Base-by-base conservation (phyloP, 2,329 filamentous ascomycete genomes). In the Verticillium isaacii region DNA sequence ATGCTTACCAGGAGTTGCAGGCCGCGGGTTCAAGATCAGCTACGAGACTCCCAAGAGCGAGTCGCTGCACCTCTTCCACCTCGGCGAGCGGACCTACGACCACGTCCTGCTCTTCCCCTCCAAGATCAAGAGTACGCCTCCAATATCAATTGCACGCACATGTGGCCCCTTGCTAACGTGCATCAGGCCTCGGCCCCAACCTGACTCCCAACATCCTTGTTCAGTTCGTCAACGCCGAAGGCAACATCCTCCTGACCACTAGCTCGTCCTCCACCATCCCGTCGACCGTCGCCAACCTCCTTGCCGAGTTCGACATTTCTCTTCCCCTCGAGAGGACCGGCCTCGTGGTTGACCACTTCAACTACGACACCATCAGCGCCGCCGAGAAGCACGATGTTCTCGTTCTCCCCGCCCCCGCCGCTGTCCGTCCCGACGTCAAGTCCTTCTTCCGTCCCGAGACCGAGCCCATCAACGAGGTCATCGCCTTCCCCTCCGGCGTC, bases 331-430 rank as follows among this genome's bases (percentile, higher is more conserved):
- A 97, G 77, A 91, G 93, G 71, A 92, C 89, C 61, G 88, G 91
- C 62, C 81, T 94, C 62, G 89, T 97, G 6, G 89, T 98, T 64
- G 95, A 98, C 77, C 95, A 99, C 81, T 97, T 98, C 86, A 90
- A 92, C 80, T 95, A 95, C 78, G 94, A 98, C 72, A 82, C 84
- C 61, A 68, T 85, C 36, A 92, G 89, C 50, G 89, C 94, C 5
- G 72, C 87, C 58, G 93, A 97, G 66, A 85, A 88, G 72, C 95
- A 99, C 77, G 92, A 98, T 77, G 91, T 97, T 34, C 82, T 99
- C 55, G 83, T 97, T 34, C 79, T 97, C 59, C 85, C 90, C 54
- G 82, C 86, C 39, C 91, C 93, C 4, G 78, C 80, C 63, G 78
- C 84, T 58, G 74, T 89, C 64, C 89, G 90, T 68, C 71, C 85